Percentiles rank a stretch among this genome's conserved stretches.
These are phyloP conservation scores for Rhodocollybia butyracea DNA, from an alignment of 768 basidiomycete genomes.

Conservation along the genomic window DNA sequence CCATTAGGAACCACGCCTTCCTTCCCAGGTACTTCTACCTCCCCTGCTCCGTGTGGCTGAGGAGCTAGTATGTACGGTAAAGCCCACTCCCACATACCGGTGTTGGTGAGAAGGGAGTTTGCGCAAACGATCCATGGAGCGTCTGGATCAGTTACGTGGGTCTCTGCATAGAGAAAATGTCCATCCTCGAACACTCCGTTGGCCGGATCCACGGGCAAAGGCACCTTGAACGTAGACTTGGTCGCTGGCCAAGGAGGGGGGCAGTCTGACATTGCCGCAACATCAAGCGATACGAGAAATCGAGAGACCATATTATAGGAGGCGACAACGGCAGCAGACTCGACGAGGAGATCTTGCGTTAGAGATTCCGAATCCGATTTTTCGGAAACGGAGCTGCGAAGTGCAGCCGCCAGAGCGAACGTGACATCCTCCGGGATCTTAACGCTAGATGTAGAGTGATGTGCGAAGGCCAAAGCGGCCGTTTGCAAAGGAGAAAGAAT, in stretches of 20 bases:
- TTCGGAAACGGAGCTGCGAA: conserved; percentile 19
- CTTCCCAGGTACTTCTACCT: background rate
- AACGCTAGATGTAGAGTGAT: conserved; percentile 51
- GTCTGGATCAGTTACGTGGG: conserved; percentile 32
- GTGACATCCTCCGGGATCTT: conserved; percentile 40
- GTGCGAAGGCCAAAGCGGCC: conserved; percentile 54
- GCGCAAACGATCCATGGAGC: conserved; percentile 50
- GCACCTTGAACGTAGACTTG: conserved; percentile 33
- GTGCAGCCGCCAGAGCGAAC: conserved; percentile 34
- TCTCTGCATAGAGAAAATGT: conserved; percentile 40
- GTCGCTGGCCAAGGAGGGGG: conserved; percentile 43
- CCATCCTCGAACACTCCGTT: conserved; percentile 14
- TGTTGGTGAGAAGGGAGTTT: conserved; percentile 48
- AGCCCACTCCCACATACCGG: conserved; percentile 44
- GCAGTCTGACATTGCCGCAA: conserved; percentile 47
- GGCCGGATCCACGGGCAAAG: conserved; percentile 23
- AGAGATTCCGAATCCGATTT: conserved; percentile 20
- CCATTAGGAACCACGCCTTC: conserved; percentile 8
- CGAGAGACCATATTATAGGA: conserved; percentile 70
- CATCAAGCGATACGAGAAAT: conserved; percentile 59
- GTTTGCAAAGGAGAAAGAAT: conserved; percentile 34
- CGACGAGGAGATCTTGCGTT: conserved; percentile 47
- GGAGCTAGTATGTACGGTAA: conserved; percentile 38
- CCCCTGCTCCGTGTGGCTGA: background rate
- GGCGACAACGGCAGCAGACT: conserved; percentile 49